phyloP scores from a whole-genome alignment of 73 alveolate genomes.

The Tetrahymena elliotti region DNA sequence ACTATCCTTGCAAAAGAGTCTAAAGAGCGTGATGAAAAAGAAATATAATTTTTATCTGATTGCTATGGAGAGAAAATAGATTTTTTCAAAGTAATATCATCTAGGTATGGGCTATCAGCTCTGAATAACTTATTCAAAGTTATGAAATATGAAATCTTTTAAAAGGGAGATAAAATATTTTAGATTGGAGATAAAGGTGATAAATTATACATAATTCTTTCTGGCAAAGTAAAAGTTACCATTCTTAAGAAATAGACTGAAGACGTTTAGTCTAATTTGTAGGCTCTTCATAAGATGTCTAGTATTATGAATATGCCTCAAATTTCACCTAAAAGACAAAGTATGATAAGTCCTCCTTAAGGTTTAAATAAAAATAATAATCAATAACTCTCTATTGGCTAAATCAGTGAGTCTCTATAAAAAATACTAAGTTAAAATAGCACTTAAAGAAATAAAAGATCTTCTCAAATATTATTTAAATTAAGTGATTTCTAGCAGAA shows the following conservation, averaged over 20 bases:
- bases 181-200: constrained; percentile 18
- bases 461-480: background rate
- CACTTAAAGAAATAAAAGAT: background rate
- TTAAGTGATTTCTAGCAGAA: background rate
- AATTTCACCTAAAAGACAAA: background rate
- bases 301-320: background rate
- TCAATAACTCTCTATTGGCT: background rate
- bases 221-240: background rate
- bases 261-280: background rate
- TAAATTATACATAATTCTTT: background rate
- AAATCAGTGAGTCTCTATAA: background rate
- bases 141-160: background rate
- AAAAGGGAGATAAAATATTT: background rate
- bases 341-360: background rate
- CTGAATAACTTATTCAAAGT: background rate
- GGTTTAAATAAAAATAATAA: too few species aligned
- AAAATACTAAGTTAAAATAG: too few species aligned
- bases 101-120: background rate
- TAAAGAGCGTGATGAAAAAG: background rate
- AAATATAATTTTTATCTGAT: background rate
- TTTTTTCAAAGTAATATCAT: background rate
- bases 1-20: background rate
- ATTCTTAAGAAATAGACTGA: background rate
- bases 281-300: background rate
- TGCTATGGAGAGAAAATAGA: background rate